Base-by-base conservation (phyloP, 768 basidiomycete genomes). In the Mycena metata region DNA sequence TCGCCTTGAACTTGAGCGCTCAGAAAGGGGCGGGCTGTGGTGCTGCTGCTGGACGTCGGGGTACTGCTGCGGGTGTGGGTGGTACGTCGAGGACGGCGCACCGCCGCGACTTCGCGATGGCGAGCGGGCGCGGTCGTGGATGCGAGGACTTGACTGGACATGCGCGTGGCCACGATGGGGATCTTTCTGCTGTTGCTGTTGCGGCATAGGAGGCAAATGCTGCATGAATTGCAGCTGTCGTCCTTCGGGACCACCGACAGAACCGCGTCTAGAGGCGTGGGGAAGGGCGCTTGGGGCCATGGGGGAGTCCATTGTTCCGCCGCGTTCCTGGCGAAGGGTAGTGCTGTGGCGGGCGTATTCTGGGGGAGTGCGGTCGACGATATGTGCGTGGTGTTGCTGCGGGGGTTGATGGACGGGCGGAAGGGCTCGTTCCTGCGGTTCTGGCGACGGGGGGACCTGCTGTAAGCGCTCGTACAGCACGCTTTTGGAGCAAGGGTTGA, bases 401-500 rank as follows among this genome's bases (percentile, higher is more conserved):
- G 42, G 81, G 73, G 73, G 81, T 50, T 79, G 83, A 54, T 83
- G 75, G 21, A 77, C 69, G 23, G 77, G 76, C 24, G 79, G 78
- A 36, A 78, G 75, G 26, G 75, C 63, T 67, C 76, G 77, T 52
- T 81, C 83, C 42, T 83, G 84, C 36, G 81, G 61, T 69, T 84
- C 86, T 64, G 86, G 88, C 1, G 89, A 87, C 47, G 88, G 85
- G 23, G 90, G 87, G 23, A 88, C 82, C 43, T 83, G 83, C 57
- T 89, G 86, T 12, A 95, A 83, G 59, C 92, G 90, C 78, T 95
- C 93, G 76, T 95, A 95, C 62, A 95, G 81, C 47, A 95, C 89
- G 59, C 93, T 89, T 70, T 63, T 23, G 23, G 21, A 46, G 33
- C 51, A 58, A 63, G 72, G 62, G 71, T 60, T 42, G 67, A 73